Evolutionary conservation across 169 alveolate species (phyloP).

Genomic region (Plasmodium sp.): DNA sequence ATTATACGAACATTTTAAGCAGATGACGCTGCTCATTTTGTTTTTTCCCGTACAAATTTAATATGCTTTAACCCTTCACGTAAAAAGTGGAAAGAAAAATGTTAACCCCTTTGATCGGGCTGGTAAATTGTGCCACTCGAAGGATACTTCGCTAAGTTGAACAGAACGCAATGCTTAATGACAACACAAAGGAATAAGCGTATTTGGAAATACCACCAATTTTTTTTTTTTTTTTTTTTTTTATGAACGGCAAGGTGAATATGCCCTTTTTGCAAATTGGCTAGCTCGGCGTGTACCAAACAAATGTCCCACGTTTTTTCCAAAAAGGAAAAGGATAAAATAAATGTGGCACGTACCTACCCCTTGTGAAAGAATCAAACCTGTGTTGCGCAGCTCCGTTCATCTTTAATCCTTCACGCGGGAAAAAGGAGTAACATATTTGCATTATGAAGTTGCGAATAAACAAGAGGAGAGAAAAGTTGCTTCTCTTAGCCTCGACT

Average conservation of each 20-base stretch:
- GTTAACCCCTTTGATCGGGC: background rate
- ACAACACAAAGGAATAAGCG: background rate
- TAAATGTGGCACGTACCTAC: background rate
- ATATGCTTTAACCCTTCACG: background rate
- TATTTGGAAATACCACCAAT: background rate
- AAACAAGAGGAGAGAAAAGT: background rate
- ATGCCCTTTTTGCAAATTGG: background rate
- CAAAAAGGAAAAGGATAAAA: background rate
- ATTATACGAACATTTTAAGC: background rate
- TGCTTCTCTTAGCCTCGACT: background rate
- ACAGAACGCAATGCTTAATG: background rate
- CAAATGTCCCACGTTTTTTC: background rate
- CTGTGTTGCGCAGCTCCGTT: background rate
- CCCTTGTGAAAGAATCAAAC: background rate
- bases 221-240: background rate
- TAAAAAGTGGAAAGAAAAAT: background rate
- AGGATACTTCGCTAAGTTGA: background rate
- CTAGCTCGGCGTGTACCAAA: background rate
- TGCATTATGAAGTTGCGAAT: background rate
- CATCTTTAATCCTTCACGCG: background rate
- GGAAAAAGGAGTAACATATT: background rate
- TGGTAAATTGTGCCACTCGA: background rate
- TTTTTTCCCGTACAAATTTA: background rate
- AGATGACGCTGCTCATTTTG: background rate
- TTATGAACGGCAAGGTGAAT: background rate